Conservation (phyloP, 805 yeast species). For the Teunomyces pallodes region DNA sequence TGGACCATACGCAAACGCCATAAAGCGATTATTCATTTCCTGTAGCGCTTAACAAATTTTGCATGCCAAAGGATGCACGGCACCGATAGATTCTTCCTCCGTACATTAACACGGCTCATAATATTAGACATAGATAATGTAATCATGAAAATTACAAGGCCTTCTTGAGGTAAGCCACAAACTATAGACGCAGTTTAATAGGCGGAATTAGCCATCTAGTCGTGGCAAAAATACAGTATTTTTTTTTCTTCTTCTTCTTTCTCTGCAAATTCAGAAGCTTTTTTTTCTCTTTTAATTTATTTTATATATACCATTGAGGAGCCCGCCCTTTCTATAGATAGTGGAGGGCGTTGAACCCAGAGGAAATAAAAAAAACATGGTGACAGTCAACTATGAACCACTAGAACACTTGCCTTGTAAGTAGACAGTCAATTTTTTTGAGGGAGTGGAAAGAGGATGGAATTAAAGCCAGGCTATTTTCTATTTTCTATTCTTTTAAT, state of each 20-base stretch:
- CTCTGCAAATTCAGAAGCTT: neutral
- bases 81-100: neutral
- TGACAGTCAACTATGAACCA: constrained; percentile 27
- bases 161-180: neutral
- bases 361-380: constrained; percentile 3
- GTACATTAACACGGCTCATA: neutral
- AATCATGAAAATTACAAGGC: too few species aligned
- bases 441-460: too few species aligned
- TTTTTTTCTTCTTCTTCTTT: neutral
- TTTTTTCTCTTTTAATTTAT: neutral
- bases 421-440: constrained; percentile 12
- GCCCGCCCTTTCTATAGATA: neutral
- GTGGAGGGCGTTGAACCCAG: neutral
- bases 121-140: neutral
- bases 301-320: neutral
- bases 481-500: too few species aligned
- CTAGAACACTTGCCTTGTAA: constrained; percentile 42
- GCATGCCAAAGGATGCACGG: neutral
- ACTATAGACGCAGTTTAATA: neutral
- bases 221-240: neutral
- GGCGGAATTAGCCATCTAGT: neutral
- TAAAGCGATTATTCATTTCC: too few species aligned
- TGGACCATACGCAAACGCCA: too few species aligned
- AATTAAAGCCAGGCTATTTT: too few species aligned
- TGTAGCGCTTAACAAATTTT: neutral